These are phyloP conservation scores for Vaccinium myrtillus DNA, from an alignment of 148 eudicot genomes.

Conservation along the genomic window DNA sequence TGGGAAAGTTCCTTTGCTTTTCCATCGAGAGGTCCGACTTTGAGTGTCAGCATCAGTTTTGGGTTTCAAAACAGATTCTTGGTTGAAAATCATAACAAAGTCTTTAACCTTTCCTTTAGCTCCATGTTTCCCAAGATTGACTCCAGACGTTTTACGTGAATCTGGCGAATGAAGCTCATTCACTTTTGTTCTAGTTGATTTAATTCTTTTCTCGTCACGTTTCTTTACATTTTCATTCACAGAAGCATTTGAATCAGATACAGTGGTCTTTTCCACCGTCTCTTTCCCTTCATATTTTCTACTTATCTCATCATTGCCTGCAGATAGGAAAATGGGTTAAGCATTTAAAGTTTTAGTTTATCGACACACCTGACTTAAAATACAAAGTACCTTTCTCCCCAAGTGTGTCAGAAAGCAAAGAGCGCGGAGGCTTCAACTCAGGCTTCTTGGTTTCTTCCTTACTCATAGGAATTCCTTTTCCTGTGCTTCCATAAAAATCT, in stretches of 20 bases:
- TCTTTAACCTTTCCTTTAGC: slow-evolving; percentile 64
- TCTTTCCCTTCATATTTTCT: slow-evolving; percentile 29
- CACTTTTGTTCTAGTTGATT: slow-evolving; percentile 23
- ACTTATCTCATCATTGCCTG: slow-evolving; percentile 31
- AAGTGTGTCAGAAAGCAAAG: slow-evolving; percentile 14
- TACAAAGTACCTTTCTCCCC: slow-evolving; percentile 33
- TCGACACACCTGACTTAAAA: neutral
- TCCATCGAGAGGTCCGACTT: slow-evolving; percentile 50
- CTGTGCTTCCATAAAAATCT: slow-evolving; percentile 10
- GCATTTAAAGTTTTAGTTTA: neutral
- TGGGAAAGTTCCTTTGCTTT: slow-evolving; percentile 17
- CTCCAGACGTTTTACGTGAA: slow-evolving; percentile 21
- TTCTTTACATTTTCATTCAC: slow-evolving; percentile 18
- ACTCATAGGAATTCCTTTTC: slow-evolving; percentile 13
- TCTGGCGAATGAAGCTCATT: slow-evolving; percentile 26
- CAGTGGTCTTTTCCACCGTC: slow-evolving; percentile 23
- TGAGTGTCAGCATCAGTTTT: slow-evolving; percentile 22
- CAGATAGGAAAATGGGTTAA: neutral
- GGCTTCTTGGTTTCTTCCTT: slow-evolving; percentile 16
- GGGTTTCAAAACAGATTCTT: slow-evolving; percentile 39
- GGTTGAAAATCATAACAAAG: slow-evolving; percentile 68
- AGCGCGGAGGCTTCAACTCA: slow-evolving; percentile 25
- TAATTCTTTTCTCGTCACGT: slow-evolving; percentile 24
- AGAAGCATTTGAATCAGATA: slow-evolving; percentile 20
- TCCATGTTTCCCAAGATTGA: slow-evolving; percentile 25